Evolutionary conservation across 768 basidiomycete genomes (phyloP).

Genomic region (Rhizopogon salebrosus): DNA sequence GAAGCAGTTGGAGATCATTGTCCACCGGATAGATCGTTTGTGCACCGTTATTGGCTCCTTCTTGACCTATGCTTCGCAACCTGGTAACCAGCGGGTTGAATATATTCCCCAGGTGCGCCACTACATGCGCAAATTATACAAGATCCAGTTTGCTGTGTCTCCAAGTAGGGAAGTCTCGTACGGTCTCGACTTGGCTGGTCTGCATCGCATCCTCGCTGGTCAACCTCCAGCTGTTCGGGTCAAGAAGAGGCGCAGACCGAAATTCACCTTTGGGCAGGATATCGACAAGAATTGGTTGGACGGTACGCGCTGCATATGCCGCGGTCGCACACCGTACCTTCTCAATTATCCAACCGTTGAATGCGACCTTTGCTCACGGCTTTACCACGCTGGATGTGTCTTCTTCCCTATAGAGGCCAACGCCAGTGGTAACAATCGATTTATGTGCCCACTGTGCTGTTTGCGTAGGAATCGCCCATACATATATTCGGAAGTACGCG

Average conservation of each 20-base stretch:
- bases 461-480: constrained; percentile 69
- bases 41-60: constrained; percentile 76
- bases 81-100: constrained; percentile 67
- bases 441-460: constrained; percentile 75
- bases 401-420: constrained; percentile 54
- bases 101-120: constrained; percentile 82
- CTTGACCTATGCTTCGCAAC: constrained; percentile 63
- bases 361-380: constrained; percentile 60
- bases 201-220: constrained; percentile 76
- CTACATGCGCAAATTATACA: constrained; percentile 87
- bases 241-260: constrained; percentile 54
- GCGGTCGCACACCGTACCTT: constrained; percentile 60
- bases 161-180: constrained; percentile 78
- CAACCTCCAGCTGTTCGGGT: constrained; percentile 46
- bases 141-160: constrained; percentile 85
- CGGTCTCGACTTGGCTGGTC: constrained; percentile 74
- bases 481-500: constrained; percentile 70
- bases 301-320: constrained; percentile 76
- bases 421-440: constrained; percentile 32
- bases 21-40: constrained; percentile 74
- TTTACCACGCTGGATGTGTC: constrained; percentile 73
- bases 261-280: constrained; percentile 74
- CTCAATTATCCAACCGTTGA: constrained; percentile 57
- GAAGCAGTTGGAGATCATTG: constrained; percentile 74
- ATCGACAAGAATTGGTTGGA: constrained; percentile 69